Base-by-base conservation (phyloP, 495 filamentous ascomycete genomes). In the Haplographium delicatum region DNA sequence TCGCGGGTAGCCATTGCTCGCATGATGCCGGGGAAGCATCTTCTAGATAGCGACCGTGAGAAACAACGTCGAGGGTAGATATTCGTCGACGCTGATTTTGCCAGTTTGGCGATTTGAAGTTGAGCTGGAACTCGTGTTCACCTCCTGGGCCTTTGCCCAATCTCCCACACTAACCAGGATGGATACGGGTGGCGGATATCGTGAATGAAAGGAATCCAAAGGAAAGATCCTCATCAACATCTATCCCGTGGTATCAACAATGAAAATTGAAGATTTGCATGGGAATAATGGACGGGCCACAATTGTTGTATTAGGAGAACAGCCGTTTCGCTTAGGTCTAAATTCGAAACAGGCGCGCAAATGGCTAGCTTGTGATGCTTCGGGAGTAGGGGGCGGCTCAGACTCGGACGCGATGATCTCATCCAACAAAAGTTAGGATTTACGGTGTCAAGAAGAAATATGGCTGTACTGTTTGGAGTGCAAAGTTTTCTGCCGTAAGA, bases 1-100 rank as follows among this genome's bases (percentile, higher is more conserved):
- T 42, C 72, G 72, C 45, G 79, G 73, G 66, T 85, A 85, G 63
- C 88, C 89, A 72, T 91, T 95, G 24, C 80, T 62, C 26, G 68
- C 69, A 65, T 80, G 72, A 66, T 82, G 76, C 57, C 78, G 65
- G 31, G 77, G 70, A 62, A 73, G 68, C 75, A 74, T 75, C 69
- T 76, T 82, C 62, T 42, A 47, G 22, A 26, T 18, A 31, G 25
- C 34, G 45, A 42, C 38, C 27, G 31, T 15, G 25, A 24, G n/a
- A 43, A 34, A 37, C n/a, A 26, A 41, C 11, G 27, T 35, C 13
- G 27, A 39, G 25, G 30, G 50, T 24, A 20, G 27, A 19, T 47
- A 44, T 46, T 38, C 26, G 39, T 28, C n/a, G 27, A 19, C 27
- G 34, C 20, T n/a, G 23, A 49, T 39, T 49, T 24, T 43, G 15